Conservation (phyloP, 495 filamentous ascomycete species). For the Xylaria bambusicola region DNA sequence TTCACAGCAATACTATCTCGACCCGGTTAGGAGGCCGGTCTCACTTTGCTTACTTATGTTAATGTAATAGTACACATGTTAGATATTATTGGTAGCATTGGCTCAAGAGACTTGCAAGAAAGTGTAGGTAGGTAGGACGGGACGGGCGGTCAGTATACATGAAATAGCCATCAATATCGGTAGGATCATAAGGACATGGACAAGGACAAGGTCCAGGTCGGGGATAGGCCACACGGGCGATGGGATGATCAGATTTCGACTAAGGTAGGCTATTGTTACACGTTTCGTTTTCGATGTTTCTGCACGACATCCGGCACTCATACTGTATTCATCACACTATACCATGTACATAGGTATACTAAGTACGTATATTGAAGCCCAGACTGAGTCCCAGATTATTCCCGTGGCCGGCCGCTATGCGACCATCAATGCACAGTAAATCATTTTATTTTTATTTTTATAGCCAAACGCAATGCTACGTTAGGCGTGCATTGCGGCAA, state of each 20-base stretch:
- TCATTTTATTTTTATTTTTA: conserved; percentile 9
- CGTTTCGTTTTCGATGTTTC: conserved; percentile 11
- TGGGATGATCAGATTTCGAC: conserved; percentile 1
- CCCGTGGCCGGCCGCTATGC: conserved; percentile 10
- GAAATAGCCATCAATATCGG: background rate
- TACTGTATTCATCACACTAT: background rate
- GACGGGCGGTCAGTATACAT: conserved; percentile 16
- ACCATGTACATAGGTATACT: too few species aligned
- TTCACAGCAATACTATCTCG: background rate
- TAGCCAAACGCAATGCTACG: conserved; percentile 14
- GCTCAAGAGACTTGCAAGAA: conserved; percentile 1
- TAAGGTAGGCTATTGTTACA: conserved; percentile 7
- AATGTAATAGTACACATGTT: too few species aligned
- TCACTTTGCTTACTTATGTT: too few species aligned
- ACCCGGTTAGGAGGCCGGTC: too few species aligned
- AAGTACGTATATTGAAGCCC: too few species aligned
- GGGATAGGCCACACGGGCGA: background rate
- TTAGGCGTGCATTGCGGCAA: conserved; percentile 6
- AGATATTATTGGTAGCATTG: background rate
- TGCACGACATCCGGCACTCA: conserved; percentile 18
- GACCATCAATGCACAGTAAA: conserved; percentile 10
- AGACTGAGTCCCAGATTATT: background rate
- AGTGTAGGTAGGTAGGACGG: too few species aligned
- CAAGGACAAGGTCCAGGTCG: background rate
- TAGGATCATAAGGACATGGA: too few species aligned